Evolutionary conservation across 2,329 filamentous ascomycete species (phyloP).

Genomic region (Paracamarosporium sp.): DNA sequence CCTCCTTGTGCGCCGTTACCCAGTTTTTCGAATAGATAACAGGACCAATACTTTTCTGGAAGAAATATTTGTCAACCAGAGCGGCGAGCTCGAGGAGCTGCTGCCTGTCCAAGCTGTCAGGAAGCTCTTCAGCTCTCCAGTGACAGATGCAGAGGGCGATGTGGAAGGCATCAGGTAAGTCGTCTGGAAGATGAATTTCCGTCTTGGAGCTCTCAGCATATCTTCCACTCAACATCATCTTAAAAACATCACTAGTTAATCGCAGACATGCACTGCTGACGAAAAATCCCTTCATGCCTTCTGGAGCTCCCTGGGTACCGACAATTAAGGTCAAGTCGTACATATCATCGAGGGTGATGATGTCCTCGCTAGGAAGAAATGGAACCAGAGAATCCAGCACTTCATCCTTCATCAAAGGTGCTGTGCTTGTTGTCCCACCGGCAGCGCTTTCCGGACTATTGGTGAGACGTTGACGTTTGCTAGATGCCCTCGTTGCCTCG

Average conservation of each 20-base stretch:
- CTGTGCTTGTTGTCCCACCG: too few species aligned
- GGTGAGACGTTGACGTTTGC: background rate
- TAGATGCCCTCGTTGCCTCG: too few species aligned
- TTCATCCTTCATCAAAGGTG: too few species aligned
- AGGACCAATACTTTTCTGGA: background rate
- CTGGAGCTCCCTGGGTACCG: background rate
- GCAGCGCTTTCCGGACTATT: background rate
- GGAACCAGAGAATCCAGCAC: background rate
- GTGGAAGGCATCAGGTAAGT: slow-evolving; percentile 30
- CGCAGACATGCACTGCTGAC: background rate
- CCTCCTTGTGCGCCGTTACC: background rate
- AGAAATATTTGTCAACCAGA: background rate
- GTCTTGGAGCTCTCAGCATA: slow-evolving; percentile 8
- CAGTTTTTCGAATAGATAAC: background rate
- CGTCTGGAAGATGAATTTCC: slow-evolving; percentile 35
- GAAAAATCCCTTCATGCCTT: background rate
- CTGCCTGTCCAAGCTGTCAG: background rate
- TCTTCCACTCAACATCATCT: slow-evolving; percentile 11
- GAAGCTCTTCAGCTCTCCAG: slow-evolving; percentile 17
- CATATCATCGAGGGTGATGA: background rate
- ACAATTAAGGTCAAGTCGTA: background rate
- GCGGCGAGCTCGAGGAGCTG: background rate
- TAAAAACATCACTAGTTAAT: background rate
- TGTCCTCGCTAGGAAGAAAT: background rate
- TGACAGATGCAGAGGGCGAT: slow-evolving; percentile 39